Conservation (phyloP, 495 filamentous ascomycete genomes). For the Filosporella fistucella region DNA sequence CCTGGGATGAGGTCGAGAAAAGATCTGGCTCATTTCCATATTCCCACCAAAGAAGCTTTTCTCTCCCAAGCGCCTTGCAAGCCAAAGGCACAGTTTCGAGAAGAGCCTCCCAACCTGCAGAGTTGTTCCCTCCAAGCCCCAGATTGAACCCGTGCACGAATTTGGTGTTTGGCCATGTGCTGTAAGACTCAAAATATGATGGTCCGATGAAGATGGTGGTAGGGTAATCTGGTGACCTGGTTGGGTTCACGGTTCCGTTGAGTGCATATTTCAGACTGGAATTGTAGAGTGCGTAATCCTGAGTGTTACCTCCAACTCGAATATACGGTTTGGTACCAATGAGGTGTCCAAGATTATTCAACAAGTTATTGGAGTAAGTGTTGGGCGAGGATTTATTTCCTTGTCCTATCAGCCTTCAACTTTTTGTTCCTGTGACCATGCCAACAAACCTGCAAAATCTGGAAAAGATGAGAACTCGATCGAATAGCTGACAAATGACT, state of each 20-base stretch:
- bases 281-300: conserved; percentile 60
- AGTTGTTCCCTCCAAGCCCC: conserved; percentile 47
- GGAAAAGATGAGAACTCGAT: conserved; percentile 61
- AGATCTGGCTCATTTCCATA: conserved; percentile 69
- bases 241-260: conserved; percentile 47
- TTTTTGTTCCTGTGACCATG: background rate
- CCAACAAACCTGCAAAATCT: conserved; percentile 51
- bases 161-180: conserved; percentile 49
- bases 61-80: conserved; percentile 51
- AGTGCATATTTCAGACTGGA: conserved; percentile 44
- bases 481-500: conserved; percentile 53
- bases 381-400: conserved; percentile 49
- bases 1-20: conserved; percentile 49
- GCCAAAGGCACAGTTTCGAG: conserved; percentile 51
- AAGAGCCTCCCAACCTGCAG: conserved; percentile 44
- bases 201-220: conserved; percentile 56
- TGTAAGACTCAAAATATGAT: conserved; percentile 62
- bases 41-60: conserved; percentile 50
- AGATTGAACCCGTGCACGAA: conserved; percentile 64
- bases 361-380: conserved; percentile 50
- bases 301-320: conserved; percentile 58
- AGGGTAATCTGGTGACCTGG: conserved; percentile 54
- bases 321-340: conserved; percentile 51
- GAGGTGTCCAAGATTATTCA: conserved; percentile 44
- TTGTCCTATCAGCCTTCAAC: conserved; percentile 20